These are phyloP conservation scores for Tylopilus sp. DNA, from an alignment of 768 basidiomycete genomes.

Conservation along the genomic window DNA sequence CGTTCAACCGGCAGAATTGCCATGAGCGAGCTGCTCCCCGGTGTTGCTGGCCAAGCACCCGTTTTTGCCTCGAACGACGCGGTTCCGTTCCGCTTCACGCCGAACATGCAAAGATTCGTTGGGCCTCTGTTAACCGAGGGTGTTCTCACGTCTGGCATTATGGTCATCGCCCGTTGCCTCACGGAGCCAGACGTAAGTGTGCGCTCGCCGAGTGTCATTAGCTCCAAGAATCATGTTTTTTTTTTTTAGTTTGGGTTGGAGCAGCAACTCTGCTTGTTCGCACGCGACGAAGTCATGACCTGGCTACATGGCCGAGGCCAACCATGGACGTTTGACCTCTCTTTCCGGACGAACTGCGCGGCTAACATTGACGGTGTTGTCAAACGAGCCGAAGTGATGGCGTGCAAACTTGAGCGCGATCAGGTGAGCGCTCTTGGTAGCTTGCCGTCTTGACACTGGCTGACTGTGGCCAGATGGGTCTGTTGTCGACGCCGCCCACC, in stretches of 20 bases:
- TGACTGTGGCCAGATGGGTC: slow-evolving; percentile 20
- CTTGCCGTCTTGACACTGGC: not conserved
- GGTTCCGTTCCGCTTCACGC: slow-evolving; percentile 96
- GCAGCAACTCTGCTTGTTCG: slow-evolving; percentile 86
- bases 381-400: slow-evolving; percentile 77
- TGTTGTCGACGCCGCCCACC: slow-evolving; percentile 23
- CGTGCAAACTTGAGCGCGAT: slow-evolving; percentile 84
- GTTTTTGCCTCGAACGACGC: slow-evolving; percentile 78
- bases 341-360: slow-evolving; percentile 58
- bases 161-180: slow-evolving; percentile 87
- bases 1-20: slow-evolving; percentile 86
- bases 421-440: slow-evolving; percentile 45
- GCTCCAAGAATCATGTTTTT: no score
- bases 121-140: slow-evolving; percentile 90
- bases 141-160: slow-evolving; percentile 77
- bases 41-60: slow-evolving; percentile 47
- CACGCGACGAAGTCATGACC: slow-evolving; percentile 85
- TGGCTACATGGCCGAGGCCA: slow-evolving; percentile 64
- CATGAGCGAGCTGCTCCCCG: slow-evolving; percentile 90
- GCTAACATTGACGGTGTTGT: slow-evolving; percentile 67
- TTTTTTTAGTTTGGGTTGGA: slow-evolving; percentile 89
- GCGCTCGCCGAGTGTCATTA: not conserved
- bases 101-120: slow-evolving; percentile 92
- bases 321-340: slow-evolving; percentile 53
- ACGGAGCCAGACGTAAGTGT: slow-evolving; percentile 82